phyloP scores from a whole-genome alignment of 2,329 filamentous ascomycete genomes.

The Gnomoniopsis smithogilvyi region DNA sequence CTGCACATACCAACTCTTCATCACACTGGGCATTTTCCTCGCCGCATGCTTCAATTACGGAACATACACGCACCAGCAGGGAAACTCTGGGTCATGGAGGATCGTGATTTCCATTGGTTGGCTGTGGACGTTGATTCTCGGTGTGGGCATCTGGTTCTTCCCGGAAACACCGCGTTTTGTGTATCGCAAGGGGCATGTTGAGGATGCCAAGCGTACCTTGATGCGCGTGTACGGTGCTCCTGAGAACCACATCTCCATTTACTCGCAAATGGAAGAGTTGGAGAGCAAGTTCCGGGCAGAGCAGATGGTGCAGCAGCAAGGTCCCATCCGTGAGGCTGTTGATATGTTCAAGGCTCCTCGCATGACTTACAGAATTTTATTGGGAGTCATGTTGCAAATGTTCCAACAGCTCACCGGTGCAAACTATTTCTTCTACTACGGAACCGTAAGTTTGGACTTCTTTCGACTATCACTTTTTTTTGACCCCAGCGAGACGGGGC shows the following conservation, averaged over 20 bases:
- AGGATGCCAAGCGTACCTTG: constrained; percentile 44
- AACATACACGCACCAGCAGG: constrained; percentile 43
- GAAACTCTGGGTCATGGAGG: constrained; percentile 55
- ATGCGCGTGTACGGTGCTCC: constrained; percentile 45
- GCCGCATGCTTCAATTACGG: constrained; percentile 61
- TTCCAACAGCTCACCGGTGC: constrained; percentile 63
- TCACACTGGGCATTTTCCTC: constrained; percentile 65
- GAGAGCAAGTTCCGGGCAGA: constrained; percentile 51
- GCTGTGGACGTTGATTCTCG: constrained; percentile 46
- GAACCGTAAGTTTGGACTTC: constrained; percentile 31
- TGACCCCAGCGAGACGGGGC: rapidly evolving
- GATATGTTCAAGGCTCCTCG: constrained; percentile 63
- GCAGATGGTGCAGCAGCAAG: constrained; percentile 30
- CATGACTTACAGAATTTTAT: constrained; percentile 59
- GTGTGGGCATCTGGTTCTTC: constrained; percentile 46
- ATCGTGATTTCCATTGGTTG: constrained; percentile 55
- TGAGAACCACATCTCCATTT: constrained; percentile 40
- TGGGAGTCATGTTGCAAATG: constrained; percentile 60
- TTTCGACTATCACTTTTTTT: too few species aligned
- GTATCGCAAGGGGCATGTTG: constrained; percentile 44
- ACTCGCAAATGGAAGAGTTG: constrained; percentile 51
- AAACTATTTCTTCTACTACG: constrained; percentile 66
- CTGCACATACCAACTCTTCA: constrained; percentile 67
- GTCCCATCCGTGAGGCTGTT: constrained; percentile 43
- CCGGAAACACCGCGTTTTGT: constrained; percentile 51